Evolutionary conservation across 164 flowering plant genomes (phyloP), one percentile per base, ranked within the genome.

Genomic region (Umbellularia californica): DNA sequence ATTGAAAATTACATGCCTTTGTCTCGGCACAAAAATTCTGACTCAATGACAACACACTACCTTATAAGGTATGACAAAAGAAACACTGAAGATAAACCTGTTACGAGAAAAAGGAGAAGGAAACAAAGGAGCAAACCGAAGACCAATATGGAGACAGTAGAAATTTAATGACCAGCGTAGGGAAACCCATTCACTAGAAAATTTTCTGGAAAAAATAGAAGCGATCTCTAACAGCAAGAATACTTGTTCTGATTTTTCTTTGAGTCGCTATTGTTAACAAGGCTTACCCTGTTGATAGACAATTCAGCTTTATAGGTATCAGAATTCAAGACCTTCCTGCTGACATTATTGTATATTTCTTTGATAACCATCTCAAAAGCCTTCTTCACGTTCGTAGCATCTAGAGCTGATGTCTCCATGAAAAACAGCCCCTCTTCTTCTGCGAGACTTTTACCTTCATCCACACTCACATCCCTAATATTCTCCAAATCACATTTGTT

Each of bases 381-480:
- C 19, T 69, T 79, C 71, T 30, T 77, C 23, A 84, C 87, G 52
- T 84, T 84, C 17, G 87, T 84, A 20, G 87, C 78, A 73, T 84
- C 85, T 47, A 82, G 58, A 67, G 87, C 87, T 13, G 87, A 84
- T 20, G 87, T 84, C 75, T 84, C 87, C 79, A 84, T 81, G 74
- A 84, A 84, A 75, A 84, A 84, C 74, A 84, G 52, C 35, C 84
- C 87, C 69, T 84, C 81, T 13, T 76, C 80, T 77, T 84, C 87
- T 41, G 87, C 87, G 52, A 84, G 83, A 72, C 35, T 74, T 71
- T 82, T 84, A 35, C 85, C 85, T 76, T 84, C 87, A 58, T 84
- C 85, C 20, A 81, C 75, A 30, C 77, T 82, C 69, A 84, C 85
- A 74, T 41, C 47, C 47, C 47, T 41, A 41, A 41, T 41, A 7